Base-by-base conservation (phyloP, 108 stramenopile species). In the Pseudonitzschia multiseries region DNA sequence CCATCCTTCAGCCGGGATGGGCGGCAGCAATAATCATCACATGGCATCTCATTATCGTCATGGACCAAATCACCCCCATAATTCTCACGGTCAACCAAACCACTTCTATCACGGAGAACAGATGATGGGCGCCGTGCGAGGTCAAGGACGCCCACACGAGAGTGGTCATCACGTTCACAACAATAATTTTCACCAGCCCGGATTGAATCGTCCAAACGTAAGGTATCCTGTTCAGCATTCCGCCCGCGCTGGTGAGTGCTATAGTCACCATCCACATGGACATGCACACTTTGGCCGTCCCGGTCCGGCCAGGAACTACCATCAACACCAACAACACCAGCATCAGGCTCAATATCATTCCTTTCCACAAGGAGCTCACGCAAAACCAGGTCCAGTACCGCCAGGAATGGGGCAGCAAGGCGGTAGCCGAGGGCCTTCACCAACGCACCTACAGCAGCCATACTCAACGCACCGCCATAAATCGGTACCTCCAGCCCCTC, bases 301-400 rank as follows among this genome's bases (percentile, higher is more conserved):
- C 10, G 42, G 42, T 42, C 42, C 42, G 10, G 42, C 42, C 8
- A 42, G 42, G 10, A 42, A 72, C 32, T 21, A 41, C 8, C 72
- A 63, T 22, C 62, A 62, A 65, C 72, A 73, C 14, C 72, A 73
- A 48, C n/a, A n/a, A n/a, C n/a, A n/a, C n/a, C 48, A 51, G 31
- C 72, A 73, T 63, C 72, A 65, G 5, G 33, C 31, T 24, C 57
- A 57, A 22, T 50, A 53, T 21, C 48, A 50, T 69, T 15, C 14
- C 15, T 26, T 44, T 44, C 65, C 44, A 33, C 32, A 18, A 42
- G 42, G 6, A 42, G 9, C 57, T 28, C 57, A 64, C 62, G 28
- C 33, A 36, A 31, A 64, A 9, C 8, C 9, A 9, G 57, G 57
- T 57, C 6, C 62, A 64, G 27, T n/a, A 64, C 12, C 29, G 52